Evolutionary conservation across 2,329 filamentous ascomycete genomes (phyloP), one percentile per base, ranked within the genome.

Genomic region (Blastomyces parvus): DNA sequence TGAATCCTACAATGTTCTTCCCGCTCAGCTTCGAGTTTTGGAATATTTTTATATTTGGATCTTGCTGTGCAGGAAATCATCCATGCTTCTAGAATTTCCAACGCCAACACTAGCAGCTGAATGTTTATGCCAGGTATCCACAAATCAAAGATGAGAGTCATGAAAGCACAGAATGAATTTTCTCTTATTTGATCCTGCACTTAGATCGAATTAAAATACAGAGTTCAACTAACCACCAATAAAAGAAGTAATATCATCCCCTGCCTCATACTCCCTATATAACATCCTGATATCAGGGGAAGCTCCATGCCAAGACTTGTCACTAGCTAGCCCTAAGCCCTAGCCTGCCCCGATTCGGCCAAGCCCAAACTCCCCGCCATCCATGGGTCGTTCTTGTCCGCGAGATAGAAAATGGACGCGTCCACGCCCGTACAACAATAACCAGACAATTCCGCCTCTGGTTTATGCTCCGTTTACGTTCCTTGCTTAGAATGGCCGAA

Each of bases 401-500:
- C 44, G n/a, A 48, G 44, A 48, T 48, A 22, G 22, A 27, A 25
- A 52, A 4, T 1, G 6, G 25, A 22, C 27, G 48, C 22, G 4
- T 19, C 50, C 9, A 33, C 11, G 13, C 48, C 27, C 4, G 30
- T 30, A 50, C 46, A 50, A 25, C n/a, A 52, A 17, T 56, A 19
- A 53, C 33, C 30, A 36, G 33, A 36, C 8, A 36, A 14, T 5
- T 9, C 57, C 13, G 27, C 30, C 42, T 14, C 44, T 30, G 22
- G 61, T 65, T 64, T 53, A 73, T 73, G 71, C 57, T 60, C 48
- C 55, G 42, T 44, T 73, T 83, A 64, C 78, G 78, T 60, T 74
- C 68, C 62, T 65, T 79, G n/a, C 68, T 79, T 71, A 83, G 72
- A 73, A 89, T 89, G 86, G 82, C 87, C 71, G 84, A 74, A 62